Conservation (phyloP, 1,284 basidiomycete genomes). For the Butyriboletus regius region DNA sequence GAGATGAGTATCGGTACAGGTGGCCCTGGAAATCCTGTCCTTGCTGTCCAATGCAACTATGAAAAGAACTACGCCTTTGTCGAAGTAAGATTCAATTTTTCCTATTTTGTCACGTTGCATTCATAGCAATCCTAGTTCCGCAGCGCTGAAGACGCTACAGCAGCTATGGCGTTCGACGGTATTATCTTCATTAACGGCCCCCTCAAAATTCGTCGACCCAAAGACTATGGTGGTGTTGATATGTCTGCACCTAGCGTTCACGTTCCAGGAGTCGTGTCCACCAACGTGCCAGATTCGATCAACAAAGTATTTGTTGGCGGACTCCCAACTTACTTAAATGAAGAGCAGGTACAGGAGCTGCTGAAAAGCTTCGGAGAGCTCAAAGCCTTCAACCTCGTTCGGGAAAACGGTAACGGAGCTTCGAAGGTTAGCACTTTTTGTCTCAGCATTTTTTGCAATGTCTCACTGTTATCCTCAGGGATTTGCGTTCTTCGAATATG, state of each 20-base stretch:
- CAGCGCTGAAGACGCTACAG: conserved; percentile 90
- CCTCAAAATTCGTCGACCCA: conserved; percentile 91
- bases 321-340: conserved; percentile 87
- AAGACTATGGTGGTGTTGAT: conserved; percentile 82
- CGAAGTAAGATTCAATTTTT: conserved; percentile 53
- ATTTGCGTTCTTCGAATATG: conserved; percentile 98
- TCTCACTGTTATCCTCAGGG: conserved; percentile 50
- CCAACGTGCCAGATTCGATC: conserved; percentile 91
- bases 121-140: conserved; percentile 65
- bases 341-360: conserved; percentile 96
- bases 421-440: conserved; percentile 62
- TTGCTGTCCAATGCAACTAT: conserved; percentile 89
- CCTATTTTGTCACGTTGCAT: background rate
- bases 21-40: conserved; percentile 80
- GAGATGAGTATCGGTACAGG: conserved; percentile 83
- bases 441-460: background rate
- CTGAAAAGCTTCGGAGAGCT: conserved; percentile 96
- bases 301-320: conserved; percentile 99
- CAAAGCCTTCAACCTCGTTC: conserved; percentile 94
- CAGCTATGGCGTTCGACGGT: conserved; percentile 94
- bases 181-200: conserved; percentile 88
- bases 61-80: conserved; percentile 98
- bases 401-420: conserved; percentile 79
- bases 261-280: conserved; percentile 91
- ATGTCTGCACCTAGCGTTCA: conserved; percentile 60